These are phyloP conservation scores for Populus euphratica DNA, from an alignment of 345 rosid species.

Conservation along the genomic window DNA sequence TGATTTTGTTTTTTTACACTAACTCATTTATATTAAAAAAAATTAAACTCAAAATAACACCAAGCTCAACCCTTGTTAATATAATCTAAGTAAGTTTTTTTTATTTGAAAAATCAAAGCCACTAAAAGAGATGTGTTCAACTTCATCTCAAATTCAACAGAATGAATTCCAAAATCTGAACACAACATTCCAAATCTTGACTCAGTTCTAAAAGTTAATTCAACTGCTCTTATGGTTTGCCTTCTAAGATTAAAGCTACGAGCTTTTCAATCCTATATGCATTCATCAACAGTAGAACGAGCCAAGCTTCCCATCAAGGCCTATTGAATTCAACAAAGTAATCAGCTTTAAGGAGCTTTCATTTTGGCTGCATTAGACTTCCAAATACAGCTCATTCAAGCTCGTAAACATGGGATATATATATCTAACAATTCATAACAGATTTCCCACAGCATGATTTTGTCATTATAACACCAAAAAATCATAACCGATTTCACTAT, in stretches of 20 bases:
- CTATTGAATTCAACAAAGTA: not conserved
- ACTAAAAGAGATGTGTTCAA: not conserved
- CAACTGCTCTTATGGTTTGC: not conserved
- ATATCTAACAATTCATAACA: not conserved
- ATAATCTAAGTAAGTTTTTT: not conserved
- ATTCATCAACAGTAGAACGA: not conserved
- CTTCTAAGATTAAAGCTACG: not conserved
- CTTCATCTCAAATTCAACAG: not conserved
- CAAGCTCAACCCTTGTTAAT: not conserved
- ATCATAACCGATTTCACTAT: not conserved
- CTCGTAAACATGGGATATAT: not conserved
- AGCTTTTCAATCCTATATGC: not conserved
- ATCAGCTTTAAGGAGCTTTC: no score
- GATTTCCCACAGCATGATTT: not conserved
- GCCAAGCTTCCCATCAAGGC: not conserved
- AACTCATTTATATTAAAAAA: not conserved
- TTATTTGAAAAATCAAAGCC: not conserved
- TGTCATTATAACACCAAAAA: not conserved
- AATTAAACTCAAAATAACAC: not conserved
- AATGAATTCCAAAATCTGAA: not conserved
- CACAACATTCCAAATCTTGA: not conserved
- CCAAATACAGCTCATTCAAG: not conserved
- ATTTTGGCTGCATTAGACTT: no score
- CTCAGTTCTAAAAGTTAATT: not conserved
- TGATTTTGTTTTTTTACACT: not conserved